Evolutionary conservation across 345 rosid genomes (phyloP), one percentile per base, ranked within the genome.

Genomic region (Ricinus communis): DNA sequence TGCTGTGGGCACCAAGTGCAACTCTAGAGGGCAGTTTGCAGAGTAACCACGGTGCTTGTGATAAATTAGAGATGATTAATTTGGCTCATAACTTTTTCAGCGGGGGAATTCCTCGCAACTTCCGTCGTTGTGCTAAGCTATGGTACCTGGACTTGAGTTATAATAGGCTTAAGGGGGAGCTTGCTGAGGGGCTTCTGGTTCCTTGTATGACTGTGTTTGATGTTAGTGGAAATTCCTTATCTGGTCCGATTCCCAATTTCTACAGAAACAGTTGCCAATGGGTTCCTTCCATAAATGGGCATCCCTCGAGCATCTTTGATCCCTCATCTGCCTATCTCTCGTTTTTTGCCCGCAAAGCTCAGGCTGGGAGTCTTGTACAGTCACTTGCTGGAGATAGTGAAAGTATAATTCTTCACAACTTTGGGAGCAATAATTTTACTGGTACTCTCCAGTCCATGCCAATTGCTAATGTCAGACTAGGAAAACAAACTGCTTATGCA

Each of bases 171-270:
- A 66, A 76, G 0, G 96, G 97, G 55, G 76, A 83, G 81, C 90
- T 93, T 66, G 36, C 43, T 53, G 67, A 77, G 70, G 89, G 84
- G 69, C 79, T 89, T 64, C 62, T 81, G 3, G 90, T 93, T 50
- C 94, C 98, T 41, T 93, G 98, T 66, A 93, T 90, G 88, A 85
- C 87, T 62, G 68, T 93, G 69, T 93, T 93, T 69, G 93, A 93
- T 68, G 85, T 90, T 45, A 85, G 93, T 22, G 85, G 84, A 51
- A 93, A 93, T 71, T 54, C 71, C 30, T 75, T 93, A 69, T 82
- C 90, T 0, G 97, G 98, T 81, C 63, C 83, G n/a, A 78, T 93
- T 57, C 98, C 97, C 13, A 79, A 56, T 66, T 91, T 91, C 64
- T 33, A 72, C 47, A 79, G 52, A 56, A 76, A 66, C 62, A 73